These are phyloP conservation scores for Metarhizium guizhouense DNA, from an alignment of 2,329 filamentous ascomycete genomes.

Conservation along the genomic window DNA sequence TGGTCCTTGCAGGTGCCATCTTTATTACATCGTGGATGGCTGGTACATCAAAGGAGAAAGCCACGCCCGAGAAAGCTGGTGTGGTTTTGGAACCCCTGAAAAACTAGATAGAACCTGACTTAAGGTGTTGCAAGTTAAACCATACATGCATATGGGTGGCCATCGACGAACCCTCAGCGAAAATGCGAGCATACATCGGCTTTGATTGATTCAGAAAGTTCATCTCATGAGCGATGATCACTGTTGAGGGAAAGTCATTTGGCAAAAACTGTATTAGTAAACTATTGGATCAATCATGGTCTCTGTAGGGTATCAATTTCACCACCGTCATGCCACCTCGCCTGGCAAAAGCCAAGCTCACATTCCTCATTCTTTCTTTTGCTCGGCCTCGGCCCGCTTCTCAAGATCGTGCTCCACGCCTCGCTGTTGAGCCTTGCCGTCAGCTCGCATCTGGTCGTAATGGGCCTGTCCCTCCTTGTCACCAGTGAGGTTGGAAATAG, in stretches of 20 bases:
- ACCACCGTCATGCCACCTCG: background rate
- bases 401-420: constrained; percentile 74
- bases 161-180: background rate
- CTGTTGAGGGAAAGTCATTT: background rate
- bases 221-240: background rate
- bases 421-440: constrained; percentile 76
- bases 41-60: background rate
- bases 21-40: constrained; percentile 10
- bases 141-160: background rate
- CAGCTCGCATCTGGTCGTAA: constrained; percentile 63
- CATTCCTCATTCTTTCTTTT: constrained; percentile 5
- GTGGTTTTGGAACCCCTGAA: background rate
- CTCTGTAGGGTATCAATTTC: constrained; percentile 7
- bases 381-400: constrained; percentile 54
- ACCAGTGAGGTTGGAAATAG: constrained; percentile 64
- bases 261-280: background rate
- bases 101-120: background rate
- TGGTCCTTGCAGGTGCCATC: constrained; percentile 8
- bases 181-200: no score
- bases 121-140: background rate
- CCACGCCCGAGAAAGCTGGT: background rate
- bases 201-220: background rate
- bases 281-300: background rate
- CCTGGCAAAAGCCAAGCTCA: background rate
- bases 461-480: constrained; percentile 55